These are phyloP conservation scores for Coccomyxa sp. DNA, from an alignment of 139 green algal genomes.

Conservation along the genomic window DNA sequence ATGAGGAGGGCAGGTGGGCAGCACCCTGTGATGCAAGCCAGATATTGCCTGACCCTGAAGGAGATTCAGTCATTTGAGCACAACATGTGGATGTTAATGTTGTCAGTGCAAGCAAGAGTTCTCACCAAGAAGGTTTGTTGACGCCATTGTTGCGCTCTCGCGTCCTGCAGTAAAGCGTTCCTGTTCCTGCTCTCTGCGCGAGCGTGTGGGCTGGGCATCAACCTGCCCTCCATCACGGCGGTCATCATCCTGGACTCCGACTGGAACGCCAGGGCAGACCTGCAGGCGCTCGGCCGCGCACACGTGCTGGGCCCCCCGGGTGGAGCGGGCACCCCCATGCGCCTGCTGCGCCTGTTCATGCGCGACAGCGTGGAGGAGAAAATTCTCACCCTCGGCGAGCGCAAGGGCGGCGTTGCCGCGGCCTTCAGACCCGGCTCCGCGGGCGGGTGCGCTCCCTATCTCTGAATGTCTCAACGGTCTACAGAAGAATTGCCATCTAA, in stretches of 20 bases:
- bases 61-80: background rate
- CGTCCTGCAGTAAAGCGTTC: conserved; percentile 10
- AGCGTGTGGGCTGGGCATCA: conserved; percentile 63
- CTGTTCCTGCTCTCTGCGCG: conserved; percentile 57
- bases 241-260: conserved; percentile 72
- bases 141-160: background rate
- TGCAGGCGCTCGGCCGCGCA: conserved; percentile 56
- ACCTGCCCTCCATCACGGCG: conserved; percentile 45
- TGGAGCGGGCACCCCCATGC: background rate
- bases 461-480: no score
- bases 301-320: conserved; percentile 24
- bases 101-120: no score
- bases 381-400: conserved; percentile 45
- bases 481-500: no score
- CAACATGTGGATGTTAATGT: background rate
- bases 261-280: conserved; percentile 63
- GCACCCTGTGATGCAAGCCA: background rate
- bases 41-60: background rate
- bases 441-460: background rate
- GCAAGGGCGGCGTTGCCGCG: conserved; percentile 28
- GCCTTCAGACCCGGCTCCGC: conserved; percentile 33
- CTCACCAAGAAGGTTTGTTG: no score
- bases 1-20: conserved; percentile 11
- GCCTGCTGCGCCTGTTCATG: conserved; percentile 42
- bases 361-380: conserved; percentile 52